phyloP scores from a whole-genome alignment of 2,329 filamentous ascomycete genomes.

The Botrytis hyacinthi region DNA sequence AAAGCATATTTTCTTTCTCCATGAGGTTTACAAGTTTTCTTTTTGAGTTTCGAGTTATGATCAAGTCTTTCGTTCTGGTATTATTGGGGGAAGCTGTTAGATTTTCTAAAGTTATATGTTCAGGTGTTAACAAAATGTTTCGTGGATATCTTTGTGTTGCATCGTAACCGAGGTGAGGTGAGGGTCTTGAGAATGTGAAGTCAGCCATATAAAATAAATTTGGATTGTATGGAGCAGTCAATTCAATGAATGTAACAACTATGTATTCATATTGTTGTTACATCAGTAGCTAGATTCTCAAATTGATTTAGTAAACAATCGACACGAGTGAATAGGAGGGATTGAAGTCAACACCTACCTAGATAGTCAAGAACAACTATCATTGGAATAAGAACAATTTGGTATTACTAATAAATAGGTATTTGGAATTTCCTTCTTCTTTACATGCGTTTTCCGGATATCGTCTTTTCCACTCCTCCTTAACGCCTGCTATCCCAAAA shows the following conservation, averaged over 20 bases:
- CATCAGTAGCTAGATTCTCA: background rate
- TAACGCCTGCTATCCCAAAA: background rate
- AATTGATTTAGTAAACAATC: background rate
- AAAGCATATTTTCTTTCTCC: slow-evolving; percentile 5
- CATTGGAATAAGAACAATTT: background rate
- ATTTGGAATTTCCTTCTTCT: background rate
- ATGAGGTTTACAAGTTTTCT: background rate
- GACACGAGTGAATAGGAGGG: background rate
- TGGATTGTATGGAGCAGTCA: background rate
- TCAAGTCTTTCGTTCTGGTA: slow-evolving; percentile 3
- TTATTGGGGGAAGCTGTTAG: slow-evolving; percentile 2
- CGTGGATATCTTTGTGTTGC: slow-evolving; percentile 16
- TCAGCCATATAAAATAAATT: background rate
- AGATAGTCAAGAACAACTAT: background rate
- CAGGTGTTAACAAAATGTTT: slow-evolving; percentile 8
- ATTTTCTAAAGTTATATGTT: background rate
- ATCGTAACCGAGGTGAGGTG: slow-evolving; percentile 16
- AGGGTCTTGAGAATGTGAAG: background rate
- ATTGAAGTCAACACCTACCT: background rate
- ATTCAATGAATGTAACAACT: background rate
- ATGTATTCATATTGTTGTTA: background rate
- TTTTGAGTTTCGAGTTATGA: background rate
- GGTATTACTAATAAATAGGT: background rate
- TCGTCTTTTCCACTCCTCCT: background rate
- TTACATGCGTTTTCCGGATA: background rate